These are phyloP conservation scores for Passalora sequoiae DNA, from an alignment of 2,329 filamentous ascomycete genomes.

Conservation along the genomic window DNA sequence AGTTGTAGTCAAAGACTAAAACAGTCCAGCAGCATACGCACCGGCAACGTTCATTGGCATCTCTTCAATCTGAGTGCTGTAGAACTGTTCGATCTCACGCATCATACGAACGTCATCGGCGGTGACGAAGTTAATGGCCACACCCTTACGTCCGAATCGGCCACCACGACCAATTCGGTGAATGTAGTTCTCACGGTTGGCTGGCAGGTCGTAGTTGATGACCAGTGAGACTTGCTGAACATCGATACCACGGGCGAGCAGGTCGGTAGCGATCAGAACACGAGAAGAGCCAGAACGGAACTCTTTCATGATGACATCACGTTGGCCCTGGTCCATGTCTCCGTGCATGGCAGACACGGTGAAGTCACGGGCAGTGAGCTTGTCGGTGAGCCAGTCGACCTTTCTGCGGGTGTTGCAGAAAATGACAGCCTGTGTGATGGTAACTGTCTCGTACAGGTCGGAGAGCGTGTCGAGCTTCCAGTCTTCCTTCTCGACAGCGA, in stretches of 20 bases:
- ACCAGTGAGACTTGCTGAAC: conserved; percentile 99
- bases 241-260: conserved; percentile 98
- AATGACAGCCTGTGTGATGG: conserved; percentile 98
- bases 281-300: conserved; percentile 98
- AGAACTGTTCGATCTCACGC: conserved; percentile 99
- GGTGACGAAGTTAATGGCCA: conserved; percentile 99
- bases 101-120: conserved; percentile 99
- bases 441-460: conserved; percentile 98
- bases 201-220: conserved; percentile 99
- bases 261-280: conserved; percentile 96
- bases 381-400: conserved; percentile 99
- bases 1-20: conserved; percentile 4
- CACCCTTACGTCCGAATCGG: conserved; percentile 99
- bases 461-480: conserved; percentile 99
- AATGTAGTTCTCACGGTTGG: conserved; percentile 99
- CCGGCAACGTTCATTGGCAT: conserved; percentile 92
- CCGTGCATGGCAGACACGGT: conserved; percentile 99
- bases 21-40: conserved; percentile 37
- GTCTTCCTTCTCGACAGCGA: conserved; percentile 99
- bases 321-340: conserved; percentile 97
- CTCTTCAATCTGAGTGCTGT: conserved; percentile 99
- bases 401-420: conserved; percentile 99
- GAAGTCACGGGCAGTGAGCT: conserved; percentile 95
- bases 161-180: conserved; percentile 99
- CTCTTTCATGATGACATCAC: conserved; percentile 99